Evolutionary conservation across 140 eudicot species (phyloP).

Genomic region (Erigeron philadelphicus): DNA sequence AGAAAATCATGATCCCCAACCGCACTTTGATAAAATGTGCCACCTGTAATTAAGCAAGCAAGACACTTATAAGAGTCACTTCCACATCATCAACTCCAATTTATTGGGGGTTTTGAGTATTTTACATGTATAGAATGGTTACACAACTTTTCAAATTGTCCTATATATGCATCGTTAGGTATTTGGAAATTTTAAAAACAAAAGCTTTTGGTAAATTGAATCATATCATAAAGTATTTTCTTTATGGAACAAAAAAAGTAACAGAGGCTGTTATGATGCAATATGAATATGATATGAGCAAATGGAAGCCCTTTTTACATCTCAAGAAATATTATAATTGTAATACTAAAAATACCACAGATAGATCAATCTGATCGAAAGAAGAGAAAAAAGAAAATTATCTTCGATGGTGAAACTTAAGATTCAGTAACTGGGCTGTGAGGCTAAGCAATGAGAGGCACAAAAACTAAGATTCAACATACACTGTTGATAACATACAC

Average conservation of each 20-base stretch:
- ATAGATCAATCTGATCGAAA: background rate
- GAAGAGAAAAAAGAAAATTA: background rate
- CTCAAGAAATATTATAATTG: slow-evolving; percentile 1
- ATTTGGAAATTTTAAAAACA: background rate
- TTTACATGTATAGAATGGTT: background rate
- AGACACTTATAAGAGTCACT: background rate
- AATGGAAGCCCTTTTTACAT: slow-evolving; percentile 1
- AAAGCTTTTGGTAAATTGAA: slow-evolving; percentile 1
- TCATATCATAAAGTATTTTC: slow-evolving; percentile 2
- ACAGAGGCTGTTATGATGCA: background rate
- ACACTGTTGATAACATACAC: slow-evolving; percentile 3
- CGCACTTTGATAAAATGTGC: slow-evolving; percentile 32
- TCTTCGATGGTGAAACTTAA: slow-evolving; percentile 12
- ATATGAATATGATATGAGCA: slow-evolving; percentile 12
- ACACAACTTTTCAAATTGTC: slow-evolving; percentile 4
- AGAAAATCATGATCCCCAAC: slow-evolving; percentile 35
- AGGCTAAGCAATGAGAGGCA: background rate
- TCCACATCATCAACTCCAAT: background rate
- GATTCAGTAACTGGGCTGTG: slow-evolving; percentile 12
- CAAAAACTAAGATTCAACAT: slow-evolving; percentile 3
- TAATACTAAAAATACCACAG: background rate
- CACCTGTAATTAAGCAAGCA: slow-evolving; percentile 35
- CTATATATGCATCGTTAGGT: background rate
- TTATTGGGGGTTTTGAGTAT: background rate
- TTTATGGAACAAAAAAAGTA: background rate